Conservation (phyloP, 148 eudicot genomes). For the Rhododendron kiyosumense region DNA sequence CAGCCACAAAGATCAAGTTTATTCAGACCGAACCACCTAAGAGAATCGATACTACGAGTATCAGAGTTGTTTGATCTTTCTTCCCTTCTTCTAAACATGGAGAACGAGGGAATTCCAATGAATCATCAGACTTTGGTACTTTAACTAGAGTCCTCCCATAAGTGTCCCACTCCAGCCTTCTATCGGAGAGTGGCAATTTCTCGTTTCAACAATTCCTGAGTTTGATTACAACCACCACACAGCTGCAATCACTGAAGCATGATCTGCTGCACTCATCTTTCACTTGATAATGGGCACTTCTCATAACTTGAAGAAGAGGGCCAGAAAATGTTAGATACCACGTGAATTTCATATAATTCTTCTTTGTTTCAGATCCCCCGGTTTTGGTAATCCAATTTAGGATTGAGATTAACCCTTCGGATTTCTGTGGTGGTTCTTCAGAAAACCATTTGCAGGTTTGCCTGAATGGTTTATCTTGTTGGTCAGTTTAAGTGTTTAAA, state of each 20-base stretch:
- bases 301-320: constrained; percentile 17
- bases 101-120: background rate
- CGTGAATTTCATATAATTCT: background rate
- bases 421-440: too few species aligned
- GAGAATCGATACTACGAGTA: constrained; percentile 13
- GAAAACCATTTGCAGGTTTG: too few species aligned
- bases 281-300: background rate
- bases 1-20: constrained; percentile 15
- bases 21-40: constrained; percentile 14
- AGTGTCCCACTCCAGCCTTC: constrained; percentile 16
- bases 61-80: constrained; percentile 13
- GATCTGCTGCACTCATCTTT: constrained; percentile 11
- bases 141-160: constrained; percentile 13
- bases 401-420: too few species aligned
- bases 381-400: too few species aligned
- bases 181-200: constrained; percentile 29
- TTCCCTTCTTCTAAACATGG: background rate
- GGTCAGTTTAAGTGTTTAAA: too few species aligned
- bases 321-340: constrained; percentile 16
- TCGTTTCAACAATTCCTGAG: constrained; percentile 21
- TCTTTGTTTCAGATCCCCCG: background rate
- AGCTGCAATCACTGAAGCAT: constrained; percentile 25
- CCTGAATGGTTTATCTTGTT: too few species aligned
- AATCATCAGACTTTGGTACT: background rate
- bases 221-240: constrained; percentile 16